These are phyloP conservation scores for Porodaedalea pini DNA, from an alignment of 1,284 basidiomycete species.

Conservation along the genomic window DNA sequence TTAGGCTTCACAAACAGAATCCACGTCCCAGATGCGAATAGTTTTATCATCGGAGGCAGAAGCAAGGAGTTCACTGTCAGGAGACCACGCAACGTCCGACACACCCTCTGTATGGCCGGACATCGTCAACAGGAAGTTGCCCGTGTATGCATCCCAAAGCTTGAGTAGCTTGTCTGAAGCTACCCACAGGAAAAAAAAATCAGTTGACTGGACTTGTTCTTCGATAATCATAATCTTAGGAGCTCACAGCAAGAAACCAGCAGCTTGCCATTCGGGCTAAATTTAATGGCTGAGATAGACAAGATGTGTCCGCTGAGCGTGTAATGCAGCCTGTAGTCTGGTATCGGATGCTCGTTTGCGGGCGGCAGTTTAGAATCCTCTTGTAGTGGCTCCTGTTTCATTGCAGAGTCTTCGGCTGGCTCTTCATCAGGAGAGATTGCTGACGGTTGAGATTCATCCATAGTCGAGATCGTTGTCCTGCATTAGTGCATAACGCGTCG, in stretches of 20 bases:
- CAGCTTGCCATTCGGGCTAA: slow-evolving; percentile 70
- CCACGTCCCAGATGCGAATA: slow-evolving; percentile 77
- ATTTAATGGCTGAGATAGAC: slow-evolving; percentile 74
- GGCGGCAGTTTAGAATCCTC: slow-evolving; percentile 5
- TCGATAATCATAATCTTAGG: background rate
- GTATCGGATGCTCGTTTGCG: slow-evolving; percentile 23
- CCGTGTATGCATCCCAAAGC: slow-evolving; percentile 70
- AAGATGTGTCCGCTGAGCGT: slow-evolving; percentile 70
- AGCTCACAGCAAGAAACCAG: slow-evolving; percentile 73
- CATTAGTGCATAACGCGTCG: background rate
- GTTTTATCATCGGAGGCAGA: slow-evolving; percentile 90
- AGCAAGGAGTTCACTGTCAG: slow-evolving; percentile 76
- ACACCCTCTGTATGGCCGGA: slow-evolving; percentile 77
- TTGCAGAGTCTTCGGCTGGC: slow-evolving; percentile 9
- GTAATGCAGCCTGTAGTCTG: slow-evolving; percentile 43
- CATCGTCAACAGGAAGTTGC: slow-evolving; percentile 67
- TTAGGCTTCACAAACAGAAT: slow-evolving; percentile 44
- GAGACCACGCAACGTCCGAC: slow-evolving; percentile 86
- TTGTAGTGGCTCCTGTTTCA: slow-evolving; percentile 12
- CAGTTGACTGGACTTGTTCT: slow-evolving; percentile 15
- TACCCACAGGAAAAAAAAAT: slow-evolving; percentile 37
- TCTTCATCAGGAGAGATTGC: slow-evolving; percentile 23
- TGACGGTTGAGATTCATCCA: background rate
- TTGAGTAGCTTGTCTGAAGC: slow-evolving; percentile 78
- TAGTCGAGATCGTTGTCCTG: background rate